Evolutionary conservation across 306 rosid genomes (phyloP).

Genomic region (Styphnolobium japonicum): DNA sequence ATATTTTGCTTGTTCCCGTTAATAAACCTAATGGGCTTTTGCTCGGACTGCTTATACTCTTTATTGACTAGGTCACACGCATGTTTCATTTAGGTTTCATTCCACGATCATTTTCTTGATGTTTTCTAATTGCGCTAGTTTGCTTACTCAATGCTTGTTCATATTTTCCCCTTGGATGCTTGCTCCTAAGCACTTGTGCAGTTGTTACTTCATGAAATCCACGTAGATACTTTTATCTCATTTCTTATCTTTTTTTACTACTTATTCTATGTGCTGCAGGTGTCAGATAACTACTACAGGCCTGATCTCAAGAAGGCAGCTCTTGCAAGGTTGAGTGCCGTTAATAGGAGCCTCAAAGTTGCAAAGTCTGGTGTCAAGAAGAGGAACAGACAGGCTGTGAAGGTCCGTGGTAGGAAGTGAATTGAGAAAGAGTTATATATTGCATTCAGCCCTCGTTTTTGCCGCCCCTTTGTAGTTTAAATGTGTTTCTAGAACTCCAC

Average conservation of each 20-base stretch:
- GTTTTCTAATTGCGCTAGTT: not conserved
- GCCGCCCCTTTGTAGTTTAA: not conserved
- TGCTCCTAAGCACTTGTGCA: not conserved
- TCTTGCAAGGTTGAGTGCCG: conserved; percentile 89
- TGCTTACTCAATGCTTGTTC: not conserved
- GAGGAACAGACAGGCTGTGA: conserved; percentile 78
- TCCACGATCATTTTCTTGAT: not conserved
- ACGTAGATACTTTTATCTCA: not conserved
- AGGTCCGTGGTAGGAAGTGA: conserved; percentile 34
- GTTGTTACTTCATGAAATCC: not conserved
- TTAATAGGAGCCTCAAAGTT: conserved; percentile 80
- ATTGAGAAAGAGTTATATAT: not conserved
- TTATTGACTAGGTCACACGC: not conserved
- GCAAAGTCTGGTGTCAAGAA: conserved; percentile 92
- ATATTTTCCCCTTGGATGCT: not conserved
- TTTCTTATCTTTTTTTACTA: not conserved
- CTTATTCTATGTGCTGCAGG: conserved; percentile 33
- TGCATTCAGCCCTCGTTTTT: conserved; percentile 1
- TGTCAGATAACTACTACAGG: conserved; percentile 68
- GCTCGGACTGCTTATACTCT: not conserved
- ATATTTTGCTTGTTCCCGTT: not conserved
- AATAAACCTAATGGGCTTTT: not conserved
- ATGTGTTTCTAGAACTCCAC: conserved; percentile 9
- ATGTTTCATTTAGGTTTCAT: not conserved
- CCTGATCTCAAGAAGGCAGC: conserved; percentile 86